Conservation (phyloP, 371 early-diverging fungal genomes). For the Mucor ambiguus region DNA sequence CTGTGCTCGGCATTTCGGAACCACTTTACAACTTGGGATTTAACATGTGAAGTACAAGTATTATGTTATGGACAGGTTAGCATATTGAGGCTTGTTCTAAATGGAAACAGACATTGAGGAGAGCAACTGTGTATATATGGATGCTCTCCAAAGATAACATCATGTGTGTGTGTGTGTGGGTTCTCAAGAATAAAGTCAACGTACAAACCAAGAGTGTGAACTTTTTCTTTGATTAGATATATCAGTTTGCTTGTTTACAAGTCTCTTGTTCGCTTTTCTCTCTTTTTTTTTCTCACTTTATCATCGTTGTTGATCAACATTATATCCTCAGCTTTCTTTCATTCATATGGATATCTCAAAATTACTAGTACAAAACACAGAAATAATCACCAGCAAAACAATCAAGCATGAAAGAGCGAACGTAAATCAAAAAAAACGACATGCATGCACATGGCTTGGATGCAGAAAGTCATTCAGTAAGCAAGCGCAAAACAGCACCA, state of each 20-base stretch:
- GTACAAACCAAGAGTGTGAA: constrained; percentile 8
- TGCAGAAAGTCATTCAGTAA: constrained; percentile 31
- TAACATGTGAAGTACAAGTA: constrained; percentile 2
- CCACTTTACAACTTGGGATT: neutral
- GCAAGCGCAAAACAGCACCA: neutral
- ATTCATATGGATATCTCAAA: constrained; percentile 26
- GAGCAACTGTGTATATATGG: neutral
- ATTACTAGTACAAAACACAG: constrained; percentile 9
- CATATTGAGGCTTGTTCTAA: neutral
- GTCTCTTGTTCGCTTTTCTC: constrained; percentile 8
- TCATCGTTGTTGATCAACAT: neutral
- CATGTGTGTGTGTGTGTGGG: neutral
- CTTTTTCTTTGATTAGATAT: neutral
- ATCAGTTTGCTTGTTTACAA: neutral
- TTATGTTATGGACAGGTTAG: constrained; percentile 1
- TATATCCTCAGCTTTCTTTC: neutral
- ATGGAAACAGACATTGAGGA: neutral
- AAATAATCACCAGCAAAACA: constrained; percentile 8
- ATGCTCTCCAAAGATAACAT: neutral
- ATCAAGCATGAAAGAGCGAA: neutral
- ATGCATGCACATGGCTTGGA: constrained; percentile 28
- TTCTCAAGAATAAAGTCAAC: constrained; percentile 6
- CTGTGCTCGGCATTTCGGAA: constrained; percentile 7
- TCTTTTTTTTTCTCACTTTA: neutral
- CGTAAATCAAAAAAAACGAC: constrained; percentile 13